Base-by-base conservation (phyloP, 371 early-diverging fungal genomes). In the Choanephora cucurbitarum region DNA sequence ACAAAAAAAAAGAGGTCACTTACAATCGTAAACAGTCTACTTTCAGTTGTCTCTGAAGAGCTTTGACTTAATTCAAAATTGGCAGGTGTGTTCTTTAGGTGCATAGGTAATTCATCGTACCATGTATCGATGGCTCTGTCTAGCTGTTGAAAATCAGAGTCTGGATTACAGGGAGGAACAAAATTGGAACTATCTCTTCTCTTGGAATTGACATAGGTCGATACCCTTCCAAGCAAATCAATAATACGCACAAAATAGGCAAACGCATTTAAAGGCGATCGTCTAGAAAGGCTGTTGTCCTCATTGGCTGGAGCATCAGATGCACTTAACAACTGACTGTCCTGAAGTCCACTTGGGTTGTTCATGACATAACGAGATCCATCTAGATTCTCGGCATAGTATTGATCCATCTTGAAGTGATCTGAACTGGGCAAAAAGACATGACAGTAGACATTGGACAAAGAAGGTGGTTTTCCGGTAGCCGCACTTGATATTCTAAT, bases 371-470 rank as follows among this genome's bases (percentile, higher is more conserved):
- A 59, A 9, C 67, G 61, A 32, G 47, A 61, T 0, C 62, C 55
- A 49, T 71, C 60, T 9, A 75, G 34, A 0, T 67, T 65, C 47
- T 78, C 75, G 9, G 75, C 70, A 41, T 78, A 78, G 41, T 67
- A 69, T 22, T 22, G 70, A 3, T 56, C 48, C 1, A 1, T 5
- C 7, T 23, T 48, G 5, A 9, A 37, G 13, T 19, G 13, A 34
- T 56, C 51, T 44, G 79, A 81, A n/a, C 74, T 70, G 1, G 87
- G 84, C 17, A 84, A 51, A 6, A 81, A 63, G 0, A 79, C 72
- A 31, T 80, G 78, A 39, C 84, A 84, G 37, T 82, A 84, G 7
- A 68, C 71, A 22, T 82, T 81, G 32, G 80, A 78, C 5, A 87
- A 59, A 45, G 74, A 67, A 6, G 73, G 61, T 0, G 72, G 65